Evolutionary conservation across 2,329 filamentous ascomycete species (phyloP).

Genomic region (Xylariaceae sp.): DNA sequence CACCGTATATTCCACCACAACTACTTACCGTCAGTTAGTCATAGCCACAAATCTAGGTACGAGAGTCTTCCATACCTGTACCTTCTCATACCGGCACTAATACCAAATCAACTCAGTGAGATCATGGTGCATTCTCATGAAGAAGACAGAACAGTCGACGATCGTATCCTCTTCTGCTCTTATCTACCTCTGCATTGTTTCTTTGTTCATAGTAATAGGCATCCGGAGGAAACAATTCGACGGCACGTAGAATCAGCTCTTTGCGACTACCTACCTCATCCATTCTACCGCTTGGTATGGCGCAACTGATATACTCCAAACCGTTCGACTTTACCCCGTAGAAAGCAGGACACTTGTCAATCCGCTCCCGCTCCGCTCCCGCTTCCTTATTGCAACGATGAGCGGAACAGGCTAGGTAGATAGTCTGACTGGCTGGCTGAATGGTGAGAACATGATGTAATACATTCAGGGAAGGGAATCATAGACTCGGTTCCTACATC

Average conservation of each 20-base stretch:
- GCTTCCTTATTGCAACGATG: background rate
- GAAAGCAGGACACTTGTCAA: background rate
- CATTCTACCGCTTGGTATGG: background rate
- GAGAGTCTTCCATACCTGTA: background rate
- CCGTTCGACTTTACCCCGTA: background rate
- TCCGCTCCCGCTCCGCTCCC: background rate
- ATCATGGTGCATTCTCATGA: background rate
- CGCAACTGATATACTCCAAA: background rate
- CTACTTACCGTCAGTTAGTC: background rate
- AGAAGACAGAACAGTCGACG: background rate
- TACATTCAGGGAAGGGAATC: too few relatives aligned
- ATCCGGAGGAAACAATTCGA: background rate
- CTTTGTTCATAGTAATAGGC: background rate
- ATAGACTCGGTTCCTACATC: background rate
- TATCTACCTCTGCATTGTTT: background rate
- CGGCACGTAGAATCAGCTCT: background rate
- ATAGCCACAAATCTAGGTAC: background rate
- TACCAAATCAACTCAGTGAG: background rate
- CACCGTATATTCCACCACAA: constrained; percentile 2
- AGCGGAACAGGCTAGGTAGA: background rate
- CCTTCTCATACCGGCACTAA: background rate
- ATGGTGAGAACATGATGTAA: background rate
- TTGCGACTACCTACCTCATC: background rate
- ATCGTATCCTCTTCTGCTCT: background rate
- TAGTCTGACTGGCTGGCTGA: background rate